These are phyloP conservation scores for Diaporthe ilicicola DNA, from an alignment of 2,329 filamentous ascomycete species.

Conservation along the genomic window DNA sequence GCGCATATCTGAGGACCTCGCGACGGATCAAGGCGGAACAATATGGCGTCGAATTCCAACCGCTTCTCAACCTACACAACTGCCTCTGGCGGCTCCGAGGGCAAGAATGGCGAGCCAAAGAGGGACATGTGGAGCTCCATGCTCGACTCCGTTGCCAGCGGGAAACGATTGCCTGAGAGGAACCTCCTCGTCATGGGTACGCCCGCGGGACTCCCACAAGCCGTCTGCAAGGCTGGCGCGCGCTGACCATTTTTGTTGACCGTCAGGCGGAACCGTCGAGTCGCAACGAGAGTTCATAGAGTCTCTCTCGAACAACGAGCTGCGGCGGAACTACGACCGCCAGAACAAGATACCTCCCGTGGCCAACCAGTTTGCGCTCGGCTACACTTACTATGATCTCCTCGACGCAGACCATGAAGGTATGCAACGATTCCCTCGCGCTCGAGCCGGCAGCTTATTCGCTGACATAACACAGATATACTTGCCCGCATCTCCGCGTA, in stretches of 20 bases:
- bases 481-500: slow-evolving; percentile 90
- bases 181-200: slow-evolving; percentile 85
- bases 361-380: slow-evolving; percentile 90
- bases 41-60: slow-evolving; percentile 58
- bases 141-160: slow-evolving; percentile 89
- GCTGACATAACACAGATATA: slow-evolving; percentile 68
- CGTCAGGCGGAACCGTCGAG: slow-evolving; percentile 78
- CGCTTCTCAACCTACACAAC: slow-evolving; percentile 67
- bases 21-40: slow-evolving; percentile 27
- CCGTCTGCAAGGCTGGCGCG: neutral
- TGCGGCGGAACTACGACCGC: slow-evolving; percentile 61
- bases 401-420: slow-evolving; percentile 93
- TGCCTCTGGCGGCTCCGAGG: slow-evolving; percentile 58
- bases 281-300: slow-evolving; percentile 87
- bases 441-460: neutral
- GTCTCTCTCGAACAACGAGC: slow-evolving; percentile 63
- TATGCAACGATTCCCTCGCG: slow-evolving; percentile 56
- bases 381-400: slow-evolving; percentile 95
- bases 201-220: slow-evolving; percentile 36
- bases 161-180: slow-evolving; percentile 90
- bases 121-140: slow-evolving; percentile 95
- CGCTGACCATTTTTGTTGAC: slow-evolving; percentile 14
- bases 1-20: slow-evolving; percentile 23
- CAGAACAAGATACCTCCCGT: slow-evolving; percentile 74
- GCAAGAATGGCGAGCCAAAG: slow-evolving; percentile 74